Percentiles rank a stretch among this genome's conserved stretches.
Conservation (phyloP, 176 grass and related monocot species). For the Musa acuminata region DNA sequence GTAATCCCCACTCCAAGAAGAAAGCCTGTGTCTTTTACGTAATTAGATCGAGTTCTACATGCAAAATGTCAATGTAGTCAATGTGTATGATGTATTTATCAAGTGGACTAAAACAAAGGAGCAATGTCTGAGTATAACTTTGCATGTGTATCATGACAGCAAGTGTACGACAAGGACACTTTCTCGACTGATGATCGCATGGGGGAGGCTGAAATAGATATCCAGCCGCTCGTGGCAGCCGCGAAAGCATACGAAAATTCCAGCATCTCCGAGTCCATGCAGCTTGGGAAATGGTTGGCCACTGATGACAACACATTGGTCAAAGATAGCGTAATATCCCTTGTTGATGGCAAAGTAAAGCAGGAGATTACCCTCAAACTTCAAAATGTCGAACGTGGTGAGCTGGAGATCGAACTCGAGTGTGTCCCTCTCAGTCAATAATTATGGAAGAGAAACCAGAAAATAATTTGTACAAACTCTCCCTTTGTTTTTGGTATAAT, state of each 20-base stretch:
- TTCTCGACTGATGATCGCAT: constrained; percentile 78
- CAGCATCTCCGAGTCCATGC: constrained; percentile 29
- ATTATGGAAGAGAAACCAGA: not conserved
- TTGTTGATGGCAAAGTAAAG: constrained; percentile 60
- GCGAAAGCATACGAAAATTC: constrained; percentile 67
- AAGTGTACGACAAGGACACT: constrained; percentile 89
- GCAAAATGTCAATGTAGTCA: too few relatives aligned
- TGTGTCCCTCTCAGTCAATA: constrained; percentile 92
- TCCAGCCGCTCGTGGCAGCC: constrained; percentile 62
- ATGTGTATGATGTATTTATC: too few relatives aligned
- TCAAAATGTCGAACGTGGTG: constrained; percentile 84
- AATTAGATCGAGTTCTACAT: too few relatives aligned
- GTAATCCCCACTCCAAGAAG: too few relatives aligned
- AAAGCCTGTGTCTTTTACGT: too few relatives aligned
- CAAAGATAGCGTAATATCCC: constrained; percentile 53
- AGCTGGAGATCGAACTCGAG: constrained; percentile 82
- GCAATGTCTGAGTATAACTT: not conserved
- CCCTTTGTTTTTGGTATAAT: not conserved
- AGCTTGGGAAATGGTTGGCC: constrained; percentile 60
- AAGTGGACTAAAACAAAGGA: not conserved
- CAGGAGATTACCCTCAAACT: constrained; percentile 60
- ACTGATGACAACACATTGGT: constrained; percentile 48
- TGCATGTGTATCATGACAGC: constrained; percentile 37
- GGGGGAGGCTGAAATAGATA: constrained; percentile 85
- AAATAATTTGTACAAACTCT: not conserved